These are phyloP conservation scores for Dendrobium nobile DNA, from an alignment of 106 monocot genomes.

Conservation along the genomic window DNA sequence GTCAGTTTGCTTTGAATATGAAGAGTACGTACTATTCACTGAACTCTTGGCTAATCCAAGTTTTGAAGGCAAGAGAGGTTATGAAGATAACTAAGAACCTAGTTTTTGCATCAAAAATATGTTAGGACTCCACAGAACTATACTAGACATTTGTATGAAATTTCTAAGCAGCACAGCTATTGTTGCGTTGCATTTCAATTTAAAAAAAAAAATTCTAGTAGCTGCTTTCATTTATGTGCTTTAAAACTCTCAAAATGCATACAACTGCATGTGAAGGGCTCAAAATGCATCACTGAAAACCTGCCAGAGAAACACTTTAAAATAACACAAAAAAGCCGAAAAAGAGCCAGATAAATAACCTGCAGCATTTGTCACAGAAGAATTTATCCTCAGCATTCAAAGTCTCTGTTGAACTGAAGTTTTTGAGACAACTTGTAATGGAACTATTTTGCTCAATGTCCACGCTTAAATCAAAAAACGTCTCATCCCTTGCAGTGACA, in stretches of 20 bases:
- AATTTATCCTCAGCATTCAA: slow-evolving; percentile 65
- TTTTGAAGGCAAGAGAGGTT: no score
- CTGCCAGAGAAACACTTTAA: background rate
- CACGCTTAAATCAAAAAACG: slow-evolving; percentile 49
- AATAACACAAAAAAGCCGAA: background rate
- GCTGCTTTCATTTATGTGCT: background rate
- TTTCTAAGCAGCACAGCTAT: no score
- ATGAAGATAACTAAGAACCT: no score
- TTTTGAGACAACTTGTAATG: slow-evolving; percentile 57
- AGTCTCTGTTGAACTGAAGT: slow-evolving; percentile 59
- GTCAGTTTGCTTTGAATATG: background rate
- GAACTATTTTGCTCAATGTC: slow-evolving; percentile 67
- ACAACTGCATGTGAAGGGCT: background rate
- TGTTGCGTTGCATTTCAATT: no score
- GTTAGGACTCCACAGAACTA: no score
- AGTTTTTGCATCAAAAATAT: no score
- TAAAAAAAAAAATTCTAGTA: background rate
- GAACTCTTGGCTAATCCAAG: no score
- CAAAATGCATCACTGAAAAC: background rate
- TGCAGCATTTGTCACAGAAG: slow-evolving; percentile 62
- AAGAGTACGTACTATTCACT: no score
- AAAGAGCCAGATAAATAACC: slow-evolving; percentile 17
- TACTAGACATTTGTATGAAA: no score
- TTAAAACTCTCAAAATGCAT: background rate
- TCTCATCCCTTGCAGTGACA: slow-evolving; percentile 58